Conservation (phyloP, 768 basidiomycete genomes). For the Suillus placidus region DNA sequence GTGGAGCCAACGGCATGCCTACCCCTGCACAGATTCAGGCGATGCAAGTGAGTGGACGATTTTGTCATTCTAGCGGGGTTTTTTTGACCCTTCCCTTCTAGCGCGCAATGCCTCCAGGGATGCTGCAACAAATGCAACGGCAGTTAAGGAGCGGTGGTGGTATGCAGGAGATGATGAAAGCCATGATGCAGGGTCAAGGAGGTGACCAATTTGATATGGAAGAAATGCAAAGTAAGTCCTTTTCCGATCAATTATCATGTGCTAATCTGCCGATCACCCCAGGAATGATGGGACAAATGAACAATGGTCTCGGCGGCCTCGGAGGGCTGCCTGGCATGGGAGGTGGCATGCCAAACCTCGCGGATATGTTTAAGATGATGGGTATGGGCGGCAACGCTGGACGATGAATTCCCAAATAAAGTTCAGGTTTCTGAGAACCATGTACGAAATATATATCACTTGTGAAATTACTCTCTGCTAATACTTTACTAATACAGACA, state of each 20-base stretch:
- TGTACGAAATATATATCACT: slow-evolving; percentile 18
- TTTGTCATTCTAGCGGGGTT: slow-evolving; percentile 2
- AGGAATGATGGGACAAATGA: slow-evolving; percentile 93
- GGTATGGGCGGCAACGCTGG: slow-evolving; percentile 63
- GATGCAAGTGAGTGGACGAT: slow-evolving; percentile 69
- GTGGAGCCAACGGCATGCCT: slow-evolving; percentile 87
- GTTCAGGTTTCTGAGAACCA: slow-evolving; percentile 16
- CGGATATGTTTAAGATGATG: slow-evolving; percentile 89
- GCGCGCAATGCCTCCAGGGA: slow-evolving; percentile 93
- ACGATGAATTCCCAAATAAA: slow-evolving; percentile 26
- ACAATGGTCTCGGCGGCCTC: slow-evolving; percentile 49
- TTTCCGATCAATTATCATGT: slow-evolving; percentile 7
- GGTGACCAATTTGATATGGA: slow-evolving; percentile 92
- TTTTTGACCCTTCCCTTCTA: slow-evolving; percentile 33
- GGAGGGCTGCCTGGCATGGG: slow-evolving; percentile 54
- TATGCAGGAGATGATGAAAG: slow-evolving; percentile 98
- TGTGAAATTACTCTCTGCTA: slow-evolving; percentile 15
- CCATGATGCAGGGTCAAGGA: slow-evolving; percentile 95
- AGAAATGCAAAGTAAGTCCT: slow-evolving; percentile 79
- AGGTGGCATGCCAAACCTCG: slow-evolving; percentile 72
- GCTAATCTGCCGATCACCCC: slow-evolving; percentile 16
- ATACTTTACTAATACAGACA: slow-evolving; percentile 22
- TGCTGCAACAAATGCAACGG: slow-evolving; percentile 91
- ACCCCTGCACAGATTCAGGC: slow-evolving; percentile 92
- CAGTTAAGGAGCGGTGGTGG: slow-evolving; percentile 81